Base-by-base conservation (phyloP, 2,329 filamentous ascomycete species). In the Trichocomaceae sp. region DNA sequence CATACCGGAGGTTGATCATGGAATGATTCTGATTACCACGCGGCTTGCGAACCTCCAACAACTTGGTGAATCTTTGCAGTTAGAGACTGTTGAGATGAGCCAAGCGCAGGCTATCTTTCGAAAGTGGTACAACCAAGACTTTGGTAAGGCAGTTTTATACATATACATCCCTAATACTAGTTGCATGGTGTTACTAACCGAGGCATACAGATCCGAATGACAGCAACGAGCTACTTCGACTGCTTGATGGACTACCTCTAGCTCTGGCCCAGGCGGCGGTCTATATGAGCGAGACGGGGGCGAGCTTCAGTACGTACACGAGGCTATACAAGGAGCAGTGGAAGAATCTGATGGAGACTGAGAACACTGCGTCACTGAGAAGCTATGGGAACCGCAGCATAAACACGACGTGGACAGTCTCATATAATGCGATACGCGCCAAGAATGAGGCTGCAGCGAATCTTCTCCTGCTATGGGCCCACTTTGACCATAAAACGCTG, bases 1-100 rank as follows among this genome's bases (percentile, higher is more conserved):
- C 26, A 46, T 56, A 22, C 47, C 49, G 13, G 19, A 47, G 13
- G 45, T 46, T 47, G 56, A 57, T 47, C 52, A 57, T 22, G 48
- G 56, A 47, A 52, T 8, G 15, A 52, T 57, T 41, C 13, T 57
- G n/a, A 52, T 57, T 42, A 57, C 47, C 22, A 57, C 33, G 17
- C 42, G 56, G 37, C 52, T 57, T 44, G 47, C 52, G 19, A 44
- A 45, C 4, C 52, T 57, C 20, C 22, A 48, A 55, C 39, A 51
- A 17, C 22, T 55, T 26, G 52, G 56, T 26, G 20, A 55, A 50
- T 29, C 33, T 23, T 41, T 50, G 22, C 39, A 26, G 17, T 12
- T 50, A 45, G 26, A 23, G n/a, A 49, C 50, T 20, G 44, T 47
- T 47, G 44, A 31, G 6, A 47, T 52, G 41, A 52, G 17, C 50